These are phyloP conservation scores for Phytophthora sojae DNA, from an alignment of 352 stramenopile species.

Conservation along the genomic window DNA sequence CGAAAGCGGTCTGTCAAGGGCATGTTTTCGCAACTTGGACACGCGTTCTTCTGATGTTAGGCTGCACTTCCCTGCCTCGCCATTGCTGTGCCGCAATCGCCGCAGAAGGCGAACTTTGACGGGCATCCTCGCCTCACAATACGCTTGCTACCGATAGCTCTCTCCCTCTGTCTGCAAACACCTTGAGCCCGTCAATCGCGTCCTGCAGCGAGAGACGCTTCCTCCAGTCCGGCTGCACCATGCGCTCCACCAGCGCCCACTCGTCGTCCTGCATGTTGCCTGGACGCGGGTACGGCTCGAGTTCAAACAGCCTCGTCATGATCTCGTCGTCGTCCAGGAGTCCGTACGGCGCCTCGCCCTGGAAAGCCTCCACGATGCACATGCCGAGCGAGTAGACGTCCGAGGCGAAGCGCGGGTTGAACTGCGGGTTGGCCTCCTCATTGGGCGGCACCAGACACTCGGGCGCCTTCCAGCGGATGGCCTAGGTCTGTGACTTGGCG, in stretches of 20 bases:
- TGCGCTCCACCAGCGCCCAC: slow-evolving; percentile 18
- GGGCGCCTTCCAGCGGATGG: slow-evolving; percentile 39
- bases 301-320: slow-evolving; percentile 11
- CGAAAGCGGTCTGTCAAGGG: slow-evolving; percentile 1
- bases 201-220: slow-evolving; percentile 10
- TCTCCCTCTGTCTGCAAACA: slow-evolving; percentile 20
- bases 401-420: slow-evolving; percentile 24
- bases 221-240: slow-evolving; percentile 14
- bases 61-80: neutral
- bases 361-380: slow-evolving; percentile 41
- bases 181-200: slow-evolving; percentile 13
- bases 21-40: slow-evolving; percentile 2
- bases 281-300: slow-evolving; percentile 19
- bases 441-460: slow-evolving; percentile 26
- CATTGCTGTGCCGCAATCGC: neutral
- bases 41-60: neutral
- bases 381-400: slow-evolving; percentile 47
- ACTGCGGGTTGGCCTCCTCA: slow-evolving; percentile 7
- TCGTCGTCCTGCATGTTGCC: slow-evolving; percentile 20
- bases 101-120: slow-evolving; percentile 9
- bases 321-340: slow-evolving; percentile 22
- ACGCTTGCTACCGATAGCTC: neutral
- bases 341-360: slow-evolving; percentile 25
- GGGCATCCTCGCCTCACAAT: neutral
- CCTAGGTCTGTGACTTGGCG: slow-evolving; percentile 23